Base-by-base conservation (phyloP, 129 eudicot species). In the Arctium lappa region DNA sequence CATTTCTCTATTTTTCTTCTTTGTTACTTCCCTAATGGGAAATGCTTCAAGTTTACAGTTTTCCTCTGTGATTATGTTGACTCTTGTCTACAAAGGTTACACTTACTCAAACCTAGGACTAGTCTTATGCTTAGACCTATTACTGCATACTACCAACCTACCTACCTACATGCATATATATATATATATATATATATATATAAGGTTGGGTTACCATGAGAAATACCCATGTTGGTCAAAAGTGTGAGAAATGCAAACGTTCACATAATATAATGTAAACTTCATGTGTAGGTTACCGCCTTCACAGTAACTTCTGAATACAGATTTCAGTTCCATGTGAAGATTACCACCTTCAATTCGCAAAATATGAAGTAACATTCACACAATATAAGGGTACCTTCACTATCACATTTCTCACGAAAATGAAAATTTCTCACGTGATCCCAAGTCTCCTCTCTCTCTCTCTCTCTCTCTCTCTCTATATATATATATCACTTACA, bases 1-100 rank as follows among this genome's bases (percentile, higher is more conserved):
- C 65, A 34, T 82, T n/a, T 18, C 31, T 62, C 53, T 12, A 13
- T 63, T 37, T 69, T 8, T 78, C 66, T 82, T 74, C 42, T n/a
- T 60, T 16, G 50, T 11, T 73, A 70, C 30, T 80, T 33, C 36
- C 22, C 39, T 72, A 30, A 33, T 80, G 69, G 18, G 34, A 42
- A 71, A 66, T 44, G 44, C 71, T 71, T 40, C 50, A 50, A 50
- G 76, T 42, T 69, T 80, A 6, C 18, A 22, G 76, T 13, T 80
- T 70, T 32, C 46, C n/a, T 44, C 68, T 60, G n/a, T 56, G 68
- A 60, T 60, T 4, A 2, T 31, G 78, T 71, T 80, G 77, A n/a
- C 60, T 56, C 73, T 81, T 81, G 84, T 73, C 60, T 5, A 60
- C 75, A 29, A 73, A 60, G 33, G 50, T 37, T 73, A 37, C 79